phyloP scores from a whole-genome alignment of 345 rosid species.

The Cochlearia excelsa region DNA sequence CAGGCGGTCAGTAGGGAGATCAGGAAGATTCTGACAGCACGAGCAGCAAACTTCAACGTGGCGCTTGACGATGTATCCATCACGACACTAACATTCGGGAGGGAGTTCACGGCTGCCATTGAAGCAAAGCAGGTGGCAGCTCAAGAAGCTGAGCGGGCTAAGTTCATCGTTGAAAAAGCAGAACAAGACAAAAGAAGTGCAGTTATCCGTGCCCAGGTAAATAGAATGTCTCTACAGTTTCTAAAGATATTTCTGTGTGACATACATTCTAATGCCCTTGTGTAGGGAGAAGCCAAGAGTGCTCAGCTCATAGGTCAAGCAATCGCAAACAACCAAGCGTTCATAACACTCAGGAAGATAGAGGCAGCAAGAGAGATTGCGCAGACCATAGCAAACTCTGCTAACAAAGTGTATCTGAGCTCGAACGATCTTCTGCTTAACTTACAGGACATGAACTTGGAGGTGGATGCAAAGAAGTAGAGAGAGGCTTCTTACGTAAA shows the following conservation, averaged over 20 bases:
- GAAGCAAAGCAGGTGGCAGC: slow-evolving; percentile 96
- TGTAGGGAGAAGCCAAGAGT: slow-evolving; percentile 86
- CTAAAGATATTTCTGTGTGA: slow-evolving; percentile 13
- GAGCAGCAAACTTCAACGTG: slow-evolving; percentile 66
- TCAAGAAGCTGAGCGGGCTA: slow-evolving; percentile 93
- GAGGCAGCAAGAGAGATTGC: slow-evolving; percentile 94
- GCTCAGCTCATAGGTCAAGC: slow-evolving; percentile 91
- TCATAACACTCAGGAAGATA: slow-evolving; percentile 80
- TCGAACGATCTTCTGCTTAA: slow-evolving; percentile 71
- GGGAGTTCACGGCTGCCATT: slow-evolving; percentile 91
- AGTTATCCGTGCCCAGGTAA: slow-evolving; percentile 85
- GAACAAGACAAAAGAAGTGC: slow-evolving; percentile 94
- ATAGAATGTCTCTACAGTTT: neutral
- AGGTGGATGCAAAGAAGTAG: slow-evolving; percentile 27
- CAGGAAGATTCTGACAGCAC: slow-evolving; percentile 70
- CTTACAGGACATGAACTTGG: slow-evolving; percentile 62
- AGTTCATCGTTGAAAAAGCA: slow-evolving; percentile 91
- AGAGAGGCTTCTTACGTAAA: slow-evolving; percentile 10
- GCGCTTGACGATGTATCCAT: slow-evolving; percentile 92
- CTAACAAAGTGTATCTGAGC: slow-evolving; percentile 69
- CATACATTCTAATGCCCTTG: slow-evolving; percentile 11
- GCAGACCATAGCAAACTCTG: slow-evolving; percentile 57
- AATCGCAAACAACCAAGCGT: slow-evolving; percentile 85
- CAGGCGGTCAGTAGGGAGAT: slow-evolving; percentile 85
- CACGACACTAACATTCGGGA: slow-evolving; percentile 80